Percentiles rank a stretch among this genome's conserved stretches.
Evolutionary conservation across 306 rosid species (phyloP).

Genomic region (Acacia melanoxylon): DNA sequence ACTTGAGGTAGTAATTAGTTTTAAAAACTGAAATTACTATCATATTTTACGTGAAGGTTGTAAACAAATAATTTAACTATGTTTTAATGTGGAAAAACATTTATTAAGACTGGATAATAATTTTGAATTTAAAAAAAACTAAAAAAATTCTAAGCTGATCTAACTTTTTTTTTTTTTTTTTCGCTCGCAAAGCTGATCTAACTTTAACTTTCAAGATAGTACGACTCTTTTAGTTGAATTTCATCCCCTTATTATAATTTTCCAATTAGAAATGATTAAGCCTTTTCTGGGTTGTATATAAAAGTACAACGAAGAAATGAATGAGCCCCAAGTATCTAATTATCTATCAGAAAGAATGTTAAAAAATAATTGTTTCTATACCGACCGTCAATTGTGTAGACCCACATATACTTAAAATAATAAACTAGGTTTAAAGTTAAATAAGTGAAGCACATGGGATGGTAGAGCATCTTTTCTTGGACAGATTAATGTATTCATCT

Average conservation of each 20-base stretch:
- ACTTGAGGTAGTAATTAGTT: background rate
- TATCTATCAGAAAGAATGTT: slow-evolving; percentile 13
- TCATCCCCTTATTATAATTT: background rate
- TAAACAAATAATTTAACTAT: background rate
- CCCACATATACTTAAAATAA: background rate
- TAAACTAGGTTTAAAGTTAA: slow-evolving; percentile 21
- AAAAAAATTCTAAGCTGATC: background rate
- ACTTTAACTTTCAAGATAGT: background rate
- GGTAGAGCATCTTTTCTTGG: slow-evolving; percentile 38
- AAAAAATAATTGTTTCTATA: slow-evolving; percentile 8
- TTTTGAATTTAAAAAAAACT: background rate
- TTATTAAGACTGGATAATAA: background rate
- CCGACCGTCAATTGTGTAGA: slow-evolving; percentile 1
- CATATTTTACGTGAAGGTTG: background rate
- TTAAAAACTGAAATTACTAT: background rate
- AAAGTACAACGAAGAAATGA: slow-evolving; percentile 23
- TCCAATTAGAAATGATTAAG: slow-evolving; percentile 2
- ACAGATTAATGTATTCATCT: slow-evolving; percentile 21
- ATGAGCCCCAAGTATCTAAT: slow-evolving; percentile 8
- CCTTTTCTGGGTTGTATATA: slow-evolving; percentile 22
- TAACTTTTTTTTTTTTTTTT: no score
- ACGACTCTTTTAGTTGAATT: background rate
- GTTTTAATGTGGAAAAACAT: background rate
- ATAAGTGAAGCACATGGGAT: slow-evolving; percentile 52
- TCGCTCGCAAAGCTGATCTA: background rate